phyloP scores from a whole-genome alignment of 306 rosid species.

The Rubus parviflorus region DNA sequence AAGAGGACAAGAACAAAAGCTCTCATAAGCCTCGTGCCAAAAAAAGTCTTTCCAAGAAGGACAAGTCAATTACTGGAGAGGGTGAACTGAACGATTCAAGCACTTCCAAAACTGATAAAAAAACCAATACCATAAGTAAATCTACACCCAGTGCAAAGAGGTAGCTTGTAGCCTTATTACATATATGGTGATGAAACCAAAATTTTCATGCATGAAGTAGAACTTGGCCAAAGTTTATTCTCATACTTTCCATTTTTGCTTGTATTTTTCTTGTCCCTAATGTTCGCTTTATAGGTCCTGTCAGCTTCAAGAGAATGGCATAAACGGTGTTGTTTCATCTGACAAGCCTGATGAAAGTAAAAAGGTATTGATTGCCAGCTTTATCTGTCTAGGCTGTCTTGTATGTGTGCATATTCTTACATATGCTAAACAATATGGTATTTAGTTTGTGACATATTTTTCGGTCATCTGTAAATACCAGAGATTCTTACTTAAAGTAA shows the following conservation, averaged over 20 bases:
- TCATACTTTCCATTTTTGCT: background rate
- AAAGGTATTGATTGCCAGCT: constrained; percentile 52
- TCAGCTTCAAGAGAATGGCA: constrained; percentile 52
- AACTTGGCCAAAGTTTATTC: background rate
- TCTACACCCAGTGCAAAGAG: constrained; percentile 41
- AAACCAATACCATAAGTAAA: constrained; percentile 33
- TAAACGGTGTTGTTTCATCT: constrained; percentile 32
- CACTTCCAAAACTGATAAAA: constrained; percentile 26
- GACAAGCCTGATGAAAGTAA: constrained; percentile 34
- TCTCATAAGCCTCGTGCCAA: constrained; percentile 22
- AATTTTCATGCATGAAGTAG: background rate
- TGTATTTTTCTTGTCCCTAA: constrained; percentile 4
- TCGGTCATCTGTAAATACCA: background rate
- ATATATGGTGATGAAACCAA: constrained; percentile 20
- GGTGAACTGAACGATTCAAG: constrained; percentile 37
- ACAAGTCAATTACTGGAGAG: constrained; percentile 39
- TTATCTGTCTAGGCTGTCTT: constrained; percentile 18
- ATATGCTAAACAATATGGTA: too few species aligned
- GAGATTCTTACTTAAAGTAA: background rate
- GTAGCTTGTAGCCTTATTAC: constrained; percentile 37
- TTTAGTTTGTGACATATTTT: background rate
- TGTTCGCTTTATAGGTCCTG: constrained; percentile 41
- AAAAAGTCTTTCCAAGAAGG: constrained; percentile 38
- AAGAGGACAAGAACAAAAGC: constrained; percentile 38
- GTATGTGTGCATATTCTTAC: background rate